Percentiles rank a stretch among this genome's conserved stretches.
phyloP scores from a whole-genome alignment of 768 basidiomycete species.

The Dioszegia crocea region DNA sequence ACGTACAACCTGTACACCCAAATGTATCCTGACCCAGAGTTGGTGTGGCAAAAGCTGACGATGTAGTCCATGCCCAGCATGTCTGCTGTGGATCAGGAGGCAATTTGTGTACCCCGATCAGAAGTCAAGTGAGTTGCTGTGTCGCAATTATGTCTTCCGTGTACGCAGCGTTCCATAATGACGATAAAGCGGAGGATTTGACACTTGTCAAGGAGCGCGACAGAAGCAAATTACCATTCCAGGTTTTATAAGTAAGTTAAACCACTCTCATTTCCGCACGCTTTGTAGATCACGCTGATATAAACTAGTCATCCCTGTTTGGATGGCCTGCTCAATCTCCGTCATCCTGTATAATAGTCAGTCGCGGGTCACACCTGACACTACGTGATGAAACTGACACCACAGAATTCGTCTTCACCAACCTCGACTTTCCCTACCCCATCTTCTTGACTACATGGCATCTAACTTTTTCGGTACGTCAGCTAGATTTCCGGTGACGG shows the following conservation, averaged over 20 bases:
- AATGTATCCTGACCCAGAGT: too few species aligned
- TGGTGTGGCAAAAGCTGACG: too few species aligned
- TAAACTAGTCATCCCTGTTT: slow-evolving; percentile 66
- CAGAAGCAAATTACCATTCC: slow-evolving; percentile 48
- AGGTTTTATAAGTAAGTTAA: slow-evolving; percentile 40
- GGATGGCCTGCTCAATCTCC: slow-evolving; percentile 84
- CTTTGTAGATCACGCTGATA: not conserved
- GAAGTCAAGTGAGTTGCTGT: slow-evolving; percentile 41
- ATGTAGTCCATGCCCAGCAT: slow-evolving; percentile 41
- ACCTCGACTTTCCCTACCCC: slow-evolving; percentile 77
- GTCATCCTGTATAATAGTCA: slow-evolving; percentile 91
- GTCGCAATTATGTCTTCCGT: too few species aligned
- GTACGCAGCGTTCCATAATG: not conserved
- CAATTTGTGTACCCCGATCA: slow-evolving; percentile 30
- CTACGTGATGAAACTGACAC: not conserved
- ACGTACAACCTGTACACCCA: slow-evolving; percentile 34
- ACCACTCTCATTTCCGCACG: not conserved
- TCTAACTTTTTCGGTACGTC: slow-evolving; percentile 60
- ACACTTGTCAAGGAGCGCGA: slow-evolving; percentile 24
- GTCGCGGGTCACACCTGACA: slow-evolving; percentile 55
- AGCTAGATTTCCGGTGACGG: too few species aligned
- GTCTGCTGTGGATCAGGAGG: slow-evolving; percentile 37
- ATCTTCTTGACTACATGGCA: slow-evolving; percentile 92
- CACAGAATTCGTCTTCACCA: slow-evolving; percentile 46
- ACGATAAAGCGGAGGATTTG: slow-evolving; percentile 22